Percentiles rank a stretch among this genome's conserved stretches.
phyloP scores from a whole-genome alignment of 2,329 filamentous ascomycete species.

The Paraphoma chrysanthemicola region DNA sequence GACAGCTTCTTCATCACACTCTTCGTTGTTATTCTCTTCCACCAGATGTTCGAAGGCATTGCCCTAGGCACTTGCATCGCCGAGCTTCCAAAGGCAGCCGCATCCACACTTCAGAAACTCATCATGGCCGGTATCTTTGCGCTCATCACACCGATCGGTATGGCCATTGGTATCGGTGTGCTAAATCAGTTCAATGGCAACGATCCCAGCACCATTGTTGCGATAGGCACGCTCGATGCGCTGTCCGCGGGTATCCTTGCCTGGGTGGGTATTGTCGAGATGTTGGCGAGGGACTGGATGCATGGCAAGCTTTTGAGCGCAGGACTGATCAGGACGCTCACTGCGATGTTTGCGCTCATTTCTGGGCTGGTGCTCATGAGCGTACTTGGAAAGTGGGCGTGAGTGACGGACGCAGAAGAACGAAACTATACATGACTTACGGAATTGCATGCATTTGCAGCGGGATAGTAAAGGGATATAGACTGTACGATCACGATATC shows the following conservation, averaged over 20 bases:
- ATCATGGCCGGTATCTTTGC: constrained; percentile 70
- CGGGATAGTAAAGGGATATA: background rate
- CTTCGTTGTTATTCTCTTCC: constrained; percentile 73
- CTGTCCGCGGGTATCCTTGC: constrained; percentile 76
- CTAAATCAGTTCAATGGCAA: constrained; percentile 76
- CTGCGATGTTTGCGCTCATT: constrained; percentile 63
- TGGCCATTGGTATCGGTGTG: constrained; percentile 80
- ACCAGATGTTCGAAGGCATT: constrained; percentile 80
- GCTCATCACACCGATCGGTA: constrained; percentile 76
- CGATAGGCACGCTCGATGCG: constrained; percentile 76
- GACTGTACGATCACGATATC: background rate
- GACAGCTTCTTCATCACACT: constrained; percentile 61
- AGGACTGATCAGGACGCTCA: constrained; percentile 54
- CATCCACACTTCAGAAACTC: constrained; percentile 59
- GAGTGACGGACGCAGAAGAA: background rate
- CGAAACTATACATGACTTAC: background rate
- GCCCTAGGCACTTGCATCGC: constrained; percentile 76
- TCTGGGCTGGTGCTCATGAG: constrained; percentile 73
- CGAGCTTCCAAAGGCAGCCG: constrained; percentile 55
- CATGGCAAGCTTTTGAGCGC: constrained; percentile 59
- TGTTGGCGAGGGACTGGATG: constrained; percentile 80
- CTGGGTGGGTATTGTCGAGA: constrained; percentile 83
- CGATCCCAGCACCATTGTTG: constrained; percentile 70
- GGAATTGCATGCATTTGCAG: background rate
- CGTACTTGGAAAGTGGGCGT: constrained; percentile 78